Evolutionary conservation across 768 basidiomycete species (phyloP).

Genomic region (Boletus vinaceobasis): DNA sequence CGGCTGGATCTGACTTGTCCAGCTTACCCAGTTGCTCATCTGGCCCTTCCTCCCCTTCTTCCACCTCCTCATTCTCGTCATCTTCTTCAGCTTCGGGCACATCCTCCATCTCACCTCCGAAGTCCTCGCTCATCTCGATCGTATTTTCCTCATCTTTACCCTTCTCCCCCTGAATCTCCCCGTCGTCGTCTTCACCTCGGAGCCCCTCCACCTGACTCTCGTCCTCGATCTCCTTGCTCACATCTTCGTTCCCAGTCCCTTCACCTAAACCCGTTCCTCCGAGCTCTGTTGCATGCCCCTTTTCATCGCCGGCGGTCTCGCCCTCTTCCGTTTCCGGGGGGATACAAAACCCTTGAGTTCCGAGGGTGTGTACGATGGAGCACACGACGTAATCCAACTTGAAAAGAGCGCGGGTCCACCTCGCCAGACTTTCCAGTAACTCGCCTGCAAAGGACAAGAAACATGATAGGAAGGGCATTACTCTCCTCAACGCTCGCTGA

Average conservation of each 20-base stretch:
- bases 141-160: constrained; percentile 64
- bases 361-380: constrained; percentile 67
- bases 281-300: constrained; percentile 38
- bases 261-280: constrained; percentile 88
- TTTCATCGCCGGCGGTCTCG: constrained; percentile 44
- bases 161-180: constrained; percentile 34
- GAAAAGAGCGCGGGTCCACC: constrained; percentile 76
- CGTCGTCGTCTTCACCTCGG: constrained; percentile 57
- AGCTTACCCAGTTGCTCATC: constrained; percentile 85
- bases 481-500: constrained; percentile 36
- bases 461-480: constrained; percentile 72
- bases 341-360: constrained; percentile 89
- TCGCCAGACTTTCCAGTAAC: constrained; percentile 53
- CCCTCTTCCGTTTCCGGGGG: constrained; percentile 72
- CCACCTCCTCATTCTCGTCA: constrained; percentile 45
- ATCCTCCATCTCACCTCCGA: constrained; percentile 84
- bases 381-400: constrained; percentile 81
- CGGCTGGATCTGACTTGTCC: constrained; percentile 76
- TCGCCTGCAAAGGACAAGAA: constrained; percentile 57
- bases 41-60: constrained; percentile 50
- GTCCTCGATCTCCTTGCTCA: constrained; percentile 93
- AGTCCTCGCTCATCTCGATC: constrained; percentile 88
- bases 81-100: constrained; percentile 54
- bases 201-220: constrained; percentile 96
- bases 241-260: constrained; percentile 80